phyloP scores from a whole-genome alignment of 257 asterid genomes.

The Verbena officinalis region DNA sequence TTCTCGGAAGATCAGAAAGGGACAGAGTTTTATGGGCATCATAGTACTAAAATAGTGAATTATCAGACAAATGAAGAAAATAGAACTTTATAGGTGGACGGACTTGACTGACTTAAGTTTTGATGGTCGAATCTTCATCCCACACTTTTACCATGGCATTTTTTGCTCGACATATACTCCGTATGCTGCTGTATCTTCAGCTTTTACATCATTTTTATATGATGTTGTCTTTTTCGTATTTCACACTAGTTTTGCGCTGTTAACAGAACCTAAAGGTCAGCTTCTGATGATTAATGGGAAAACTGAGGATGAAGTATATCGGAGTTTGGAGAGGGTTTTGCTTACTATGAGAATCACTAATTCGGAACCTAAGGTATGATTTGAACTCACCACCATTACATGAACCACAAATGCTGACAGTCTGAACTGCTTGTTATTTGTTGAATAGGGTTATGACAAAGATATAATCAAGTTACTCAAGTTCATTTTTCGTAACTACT shows the following conservation, averaged over 20 bases:
- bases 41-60: too few relatives aligned
- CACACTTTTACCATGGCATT: constrained; percentile 9
- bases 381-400: constrained; percentile 2
- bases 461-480: not conserved
- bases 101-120: not conserved
- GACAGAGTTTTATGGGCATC: too few relatives aligned
- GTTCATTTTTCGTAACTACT: constrained; percentile 11
- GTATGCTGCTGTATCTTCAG: constrained; percentile 11
- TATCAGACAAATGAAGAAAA: too few relatives aligned
- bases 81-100: not conserved
- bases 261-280: constrained; percentile 98
- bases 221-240: constrained; percentile 22
- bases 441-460: constrained; percentile 23
- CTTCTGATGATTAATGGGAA: constrained; percentile 89
- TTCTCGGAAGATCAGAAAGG: not conserved
- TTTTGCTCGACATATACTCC: constrained; percentile 1
- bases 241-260: constrained; percentile 33
- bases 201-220: constrained; percentile 1
- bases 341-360: constrained; percentile 91
- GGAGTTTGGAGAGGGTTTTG: constrained; percentile 92
- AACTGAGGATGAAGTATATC: constrained; percentile 89
- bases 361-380: constrained; percentile 84
- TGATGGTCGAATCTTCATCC: constrained; percentile 13
- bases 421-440: constrained; percentile 28
- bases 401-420: constrained; percentile 22